Evolutionary conservation across 2,329 filamentous ascomycete species (phyloP).

Genomic region (Aspergillus sp.): DNA sequence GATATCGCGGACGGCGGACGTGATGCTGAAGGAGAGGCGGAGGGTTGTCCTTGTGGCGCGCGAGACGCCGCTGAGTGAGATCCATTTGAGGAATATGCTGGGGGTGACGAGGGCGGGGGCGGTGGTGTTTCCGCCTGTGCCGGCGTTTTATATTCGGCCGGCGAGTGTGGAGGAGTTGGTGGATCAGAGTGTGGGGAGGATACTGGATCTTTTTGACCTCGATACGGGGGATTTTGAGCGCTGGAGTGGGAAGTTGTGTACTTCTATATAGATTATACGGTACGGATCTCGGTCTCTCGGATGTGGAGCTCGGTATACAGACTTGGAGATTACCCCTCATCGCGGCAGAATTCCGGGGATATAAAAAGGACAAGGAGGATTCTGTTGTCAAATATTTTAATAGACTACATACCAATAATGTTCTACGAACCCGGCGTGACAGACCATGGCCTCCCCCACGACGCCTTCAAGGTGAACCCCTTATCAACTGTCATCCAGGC

Average conservation of each 20-base stretch:
- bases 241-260: conserved; percentile 9
- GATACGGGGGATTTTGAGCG: conserved; percentile 40
- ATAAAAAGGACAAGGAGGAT: too few species aligned
- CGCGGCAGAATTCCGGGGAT: background rate
- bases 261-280: background rate
- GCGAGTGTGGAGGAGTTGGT: conserved; percentile 42
- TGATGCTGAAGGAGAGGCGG: conserved; percentile 48
- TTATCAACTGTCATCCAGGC: too few species aligned
- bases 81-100: conserved; percentile 50
- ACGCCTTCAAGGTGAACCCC: conserved; percentile 60
- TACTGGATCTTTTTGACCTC: conserved; percentile 48
- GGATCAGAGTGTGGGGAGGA: conserved; percentile 48
- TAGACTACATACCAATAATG: too few species aligned
- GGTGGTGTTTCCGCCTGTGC: conserved; percentile 48
- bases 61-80: conserved; percentile 50
- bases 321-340: background rate
- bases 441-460: conserved; percentile 52
- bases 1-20: conserved; percentile 48
- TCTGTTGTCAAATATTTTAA: too few species aligned
- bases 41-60: conserved; percentile 42
- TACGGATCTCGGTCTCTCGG: background rate
- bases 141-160: conserved; percentile 47
- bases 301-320: background rate
- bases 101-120: conserved; percentile 38
- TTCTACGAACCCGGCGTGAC: conserved; percentile 57